Conservation (phyloP, 495 filamentous ascomycete species). For the Thozetella sp. region DNA sequence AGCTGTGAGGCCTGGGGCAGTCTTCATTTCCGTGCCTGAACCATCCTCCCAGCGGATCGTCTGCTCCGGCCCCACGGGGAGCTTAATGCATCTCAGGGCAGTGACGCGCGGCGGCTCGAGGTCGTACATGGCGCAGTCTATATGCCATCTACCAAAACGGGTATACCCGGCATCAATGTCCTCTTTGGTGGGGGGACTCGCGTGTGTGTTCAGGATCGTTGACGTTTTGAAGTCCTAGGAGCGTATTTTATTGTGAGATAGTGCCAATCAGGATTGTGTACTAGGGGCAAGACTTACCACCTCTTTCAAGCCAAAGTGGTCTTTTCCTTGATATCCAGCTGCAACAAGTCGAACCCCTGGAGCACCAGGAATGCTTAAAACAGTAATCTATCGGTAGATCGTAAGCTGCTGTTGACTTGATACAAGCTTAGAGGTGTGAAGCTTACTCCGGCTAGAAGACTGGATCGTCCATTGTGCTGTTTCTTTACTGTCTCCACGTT, state of each 20-base stretch:
- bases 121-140: constrained; percentile 43
- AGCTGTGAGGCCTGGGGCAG: constrained; percentile 27
- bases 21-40: constrained; percentile 29
- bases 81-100: constrained; percentile 38
- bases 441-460: neutral
- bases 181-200: constrained; percentile 8
- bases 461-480: constrained; percentile 23
- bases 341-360: constrained; percentile 43
- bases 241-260: constrained; percentile 30
- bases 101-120: constrained; percentile 44
- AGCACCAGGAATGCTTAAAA: constrained; percentile 40
- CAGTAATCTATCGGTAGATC: constrained; percentile 20
- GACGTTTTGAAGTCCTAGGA: constrained; percentile 34
- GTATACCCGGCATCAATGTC: constrained; percentile 33
- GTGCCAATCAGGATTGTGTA: no score
- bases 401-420: neutral
- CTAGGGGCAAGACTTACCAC: neutral
- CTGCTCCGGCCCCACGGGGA: constrained; percentile 22
- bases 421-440: neutral
- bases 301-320: constrained; percentile 39
- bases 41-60: constrained; percentile 44
- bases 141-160: constrained; percentile 44
- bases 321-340: constrained; percentile 42
- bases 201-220: constrained; percentile 23
- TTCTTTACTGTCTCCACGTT: constrained; percentile 32